phyloP scores from a whole-genome alignment of 2,329 filamentous ascomycete species.

The Dactylonectria macrodidyma region DNA sequence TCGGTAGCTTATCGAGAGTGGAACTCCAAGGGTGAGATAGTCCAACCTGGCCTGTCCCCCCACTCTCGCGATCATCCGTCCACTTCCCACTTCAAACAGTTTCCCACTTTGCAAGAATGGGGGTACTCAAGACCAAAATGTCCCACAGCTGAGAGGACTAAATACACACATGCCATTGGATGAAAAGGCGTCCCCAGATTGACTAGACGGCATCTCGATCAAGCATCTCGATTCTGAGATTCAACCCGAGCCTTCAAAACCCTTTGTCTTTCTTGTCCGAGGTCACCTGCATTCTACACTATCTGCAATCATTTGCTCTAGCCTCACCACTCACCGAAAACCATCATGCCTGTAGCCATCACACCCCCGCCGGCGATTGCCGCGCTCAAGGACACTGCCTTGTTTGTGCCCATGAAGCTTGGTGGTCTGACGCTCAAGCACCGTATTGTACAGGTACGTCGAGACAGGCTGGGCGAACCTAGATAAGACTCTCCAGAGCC shows the following conservation, averaged over 20 bases:
- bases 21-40: constrained; percentile 12
- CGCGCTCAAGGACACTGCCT: constrained; percentile 46
- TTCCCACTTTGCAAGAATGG: constrained; percentile 20
- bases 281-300: background rate
- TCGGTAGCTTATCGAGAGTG: constrained; percentile 7
- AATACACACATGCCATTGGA: background rate
- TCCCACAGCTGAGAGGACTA: constrained; percentile 8
- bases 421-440: constrained; percentile 53
- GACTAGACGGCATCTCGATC: constrained; percentile 4
- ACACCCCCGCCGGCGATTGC: constrained; percentile 38
- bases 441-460: constrained; percentile 53
- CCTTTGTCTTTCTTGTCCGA: background rate
- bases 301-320: background rate
- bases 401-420: constrained; percentile 54
- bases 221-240: constrained; percentile 4
- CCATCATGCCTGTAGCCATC: constrained; percentile 36
- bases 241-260: constrained; percentile 27
- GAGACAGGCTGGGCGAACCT: background rate
- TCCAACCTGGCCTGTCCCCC: constrained; percentile 9
- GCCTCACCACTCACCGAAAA: constrained; percentile 2
- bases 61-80: constrained; percentile 18
- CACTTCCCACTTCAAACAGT: constrained; percentile 16
- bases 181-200: background rate
- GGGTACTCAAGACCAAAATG: background rate
- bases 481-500: background rate